phyloP scores from a whole-genome alignment of 202 grass and related monocot genomes.

The Elaeis oleifera region DNA sequence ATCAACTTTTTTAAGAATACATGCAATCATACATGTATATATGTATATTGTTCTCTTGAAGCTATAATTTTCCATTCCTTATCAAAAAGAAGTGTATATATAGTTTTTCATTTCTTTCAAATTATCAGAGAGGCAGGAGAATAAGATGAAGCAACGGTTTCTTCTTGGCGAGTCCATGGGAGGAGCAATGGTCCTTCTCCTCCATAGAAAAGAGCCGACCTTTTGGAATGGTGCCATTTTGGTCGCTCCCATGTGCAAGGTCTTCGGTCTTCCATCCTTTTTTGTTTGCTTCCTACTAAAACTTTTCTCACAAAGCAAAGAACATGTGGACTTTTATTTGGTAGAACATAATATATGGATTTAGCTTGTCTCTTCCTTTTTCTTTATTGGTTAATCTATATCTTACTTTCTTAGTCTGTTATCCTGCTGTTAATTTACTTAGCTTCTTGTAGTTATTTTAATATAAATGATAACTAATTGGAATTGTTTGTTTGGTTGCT shows the following conservation, averaged over 20 bases:
- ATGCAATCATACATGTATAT: too few species aligned
- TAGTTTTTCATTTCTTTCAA: not conserved
- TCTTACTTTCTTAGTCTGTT: too few species aligned
- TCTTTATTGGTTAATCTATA: too few species aligned
- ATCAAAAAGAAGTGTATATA: not conserved
- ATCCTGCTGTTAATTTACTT: too few species aligned
- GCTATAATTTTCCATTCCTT: not conserved
- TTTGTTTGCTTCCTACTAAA: not conserved
- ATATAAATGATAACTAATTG: too few species aligned
- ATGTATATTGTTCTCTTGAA: not conserved
- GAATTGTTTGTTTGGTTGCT: not conserved
- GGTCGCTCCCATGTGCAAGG: slow-evolving; percentile 85
- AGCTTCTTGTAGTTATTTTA: too few species aligned
- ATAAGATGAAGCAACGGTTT: slow-evolving; percentile 34
- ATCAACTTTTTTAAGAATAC: too few species aligned
- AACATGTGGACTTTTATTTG: too few species aligned
- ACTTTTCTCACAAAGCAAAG: not conserved
- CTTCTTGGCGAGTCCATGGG: slow-evolving; percentile 79
- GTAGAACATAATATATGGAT: too few species aligned
- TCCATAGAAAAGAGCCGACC: slow-evolving; percentile 33
- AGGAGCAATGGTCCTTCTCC: slow-evolving; percentile 56
- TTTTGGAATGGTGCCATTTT: slow-evolving; percentile 66
- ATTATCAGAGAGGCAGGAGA: slow-evolving; percentile 20
- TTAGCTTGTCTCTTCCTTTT: too few species aligned
- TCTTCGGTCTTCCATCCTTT: slow-evolving; percentile 10